phyloP scores from a whole-genome alignment of 768 basidiomycete genomes.

The Boletellus sp. region DNA sequence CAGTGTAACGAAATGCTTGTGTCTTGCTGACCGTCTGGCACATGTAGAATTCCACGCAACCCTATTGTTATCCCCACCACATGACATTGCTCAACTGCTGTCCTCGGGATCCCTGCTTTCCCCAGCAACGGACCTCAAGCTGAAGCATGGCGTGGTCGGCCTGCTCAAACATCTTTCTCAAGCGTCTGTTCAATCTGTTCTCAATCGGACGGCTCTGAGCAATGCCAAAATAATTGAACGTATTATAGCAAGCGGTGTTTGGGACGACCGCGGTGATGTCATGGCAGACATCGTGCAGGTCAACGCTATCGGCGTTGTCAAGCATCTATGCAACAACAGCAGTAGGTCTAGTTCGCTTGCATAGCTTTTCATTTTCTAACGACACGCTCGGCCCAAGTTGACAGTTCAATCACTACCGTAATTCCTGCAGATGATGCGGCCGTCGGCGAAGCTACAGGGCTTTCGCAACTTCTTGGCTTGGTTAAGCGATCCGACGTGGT shows the following conservation, averaged over 20 bases:
- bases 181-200: conserved; percentile 51
- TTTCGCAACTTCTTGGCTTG: conserved; percentile 70
- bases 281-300: conserved; percentile 86
- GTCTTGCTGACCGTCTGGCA: conserved; percentile 6
- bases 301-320: conserved; percentile 81
- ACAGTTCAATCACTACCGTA: conserved; percentile 50
- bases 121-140: conserved; percentile 61
- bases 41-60: conserved; percentile 53
- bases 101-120: conserved; percentile 55
- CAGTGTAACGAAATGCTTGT: neutral
- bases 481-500: conserved; percentile 76
- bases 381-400: conserved; percentile 27
- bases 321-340: conserved; percentile 79
- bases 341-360: conserved; percentile 41
- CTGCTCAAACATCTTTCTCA: conserved; percentile 85
- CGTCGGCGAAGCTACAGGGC: conserved; percentile 40
- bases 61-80: conserved; percentile 61
- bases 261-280: conserved; percentile 66
- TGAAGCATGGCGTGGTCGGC: conserved; percentile 87
- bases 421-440: conserved; percentile 37
- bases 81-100: conserved; percentile 59
- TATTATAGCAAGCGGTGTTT: conserved; percentile 62
- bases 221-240: conserved; percentile 59
- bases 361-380: conserved; percentile 30
- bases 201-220: conserved; percentile 58